Conservation (phyloP, 2,329 filamentous ascomycete genomes). For the Aspergillus sp. region DNA sequence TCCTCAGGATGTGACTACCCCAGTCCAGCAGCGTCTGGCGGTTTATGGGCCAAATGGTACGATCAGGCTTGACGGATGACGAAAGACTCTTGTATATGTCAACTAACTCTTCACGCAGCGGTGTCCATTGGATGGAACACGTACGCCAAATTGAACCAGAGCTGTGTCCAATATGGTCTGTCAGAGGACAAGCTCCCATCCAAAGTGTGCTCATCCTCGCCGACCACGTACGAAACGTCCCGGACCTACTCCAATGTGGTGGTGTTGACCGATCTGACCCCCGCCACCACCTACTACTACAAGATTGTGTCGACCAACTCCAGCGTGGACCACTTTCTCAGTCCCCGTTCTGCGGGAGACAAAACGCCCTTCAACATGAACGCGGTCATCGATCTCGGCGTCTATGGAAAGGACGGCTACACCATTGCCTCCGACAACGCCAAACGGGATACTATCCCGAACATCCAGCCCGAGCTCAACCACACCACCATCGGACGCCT, state of each 20-base stretch:
- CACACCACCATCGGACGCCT: constrained; percentile 60
- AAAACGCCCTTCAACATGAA: constrained; percentile 53
- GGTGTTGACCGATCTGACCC: constrained; percentile 44
- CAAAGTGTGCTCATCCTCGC: constrained; percentile 46
- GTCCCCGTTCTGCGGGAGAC: constrained; percentile 55
- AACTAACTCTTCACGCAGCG: constrained; percentile 31
- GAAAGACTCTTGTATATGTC: too few species aligned
- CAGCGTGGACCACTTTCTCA: constrained; percentile 53
- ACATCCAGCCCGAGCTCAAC: constrained; percentile 52
- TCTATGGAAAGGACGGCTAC: constrained; percentile 55
- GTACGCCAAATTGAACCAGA: constrained; percentile 45
- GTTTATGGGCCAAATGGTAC: constrained; percentile 51
- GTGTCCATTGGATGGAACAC: constrained; percentile 60
- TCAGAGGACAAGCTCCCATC: constrained; percentile 39
- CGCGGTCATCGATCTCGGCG: constrained; percentile 56
- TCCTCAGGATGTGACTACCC: constrained; percentile 52
- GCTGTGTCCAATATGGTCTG: constrained; percentile 55
- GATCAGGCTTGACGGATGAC: constrained; percentile 6
- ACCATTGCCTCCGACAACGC: constrained; percentile 46
- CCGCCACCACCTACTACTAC: constrained; percentile 61
- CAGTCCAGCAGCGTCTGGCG: constrained; percentile 55
- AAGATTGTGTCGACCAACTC: constrained; percentile 59
- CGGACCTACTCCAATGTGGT: constrained; percentile 55
- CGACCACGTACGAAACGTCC: constrained; percentile 54
- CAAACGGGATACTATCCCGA: constrained; percentile 52